Evolutionary conservation across 129 eudicot genomes (phyloP).

Genomic region (Arctium minus): DNA sequence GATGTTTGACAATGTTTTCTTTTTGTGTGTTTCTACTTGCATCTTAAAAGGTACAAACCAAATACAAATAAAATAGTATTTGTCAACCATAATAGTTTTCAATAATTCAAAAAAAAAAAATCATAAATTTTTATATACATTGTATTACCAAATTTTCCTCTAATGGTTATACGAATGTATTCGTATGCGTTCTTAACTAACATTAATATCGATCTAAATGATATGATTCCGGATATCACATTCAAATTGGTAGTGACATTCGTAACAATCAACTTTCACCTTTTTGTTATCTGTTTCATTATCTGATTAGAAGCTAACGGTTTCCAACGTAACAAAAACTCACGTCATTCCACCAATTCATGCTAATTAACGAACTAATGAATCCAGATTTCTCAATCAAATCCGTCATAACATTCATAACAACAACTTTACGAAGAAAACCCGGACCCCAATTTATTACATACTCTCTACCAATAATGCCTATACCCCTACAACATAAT

Average conservation of each 20-base stretch:
- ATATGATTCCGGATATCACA: not conserved
- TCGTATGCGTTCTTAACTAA: not conserved
- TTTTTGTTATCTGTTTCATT: not conserved
- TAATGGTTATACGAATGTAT: too few species aligned
- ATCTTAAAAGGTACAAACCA: too few species aligned
- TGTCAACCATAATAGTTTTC: too few species aligned
- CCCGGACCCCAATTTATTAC: conserved; percentile 2
- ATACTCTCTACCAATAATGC: not conserved
- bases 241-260: not conserved
- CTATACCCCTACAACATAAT: not conserved
- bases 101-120: too few species aligned
- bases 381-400: not conserved
- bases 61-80: too few species aligned
- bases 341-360: not conserved
- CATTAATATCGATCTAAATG: not conserved
- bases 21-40: too few species aligned
- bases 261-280: not conserved
- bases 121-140: too few species aligned
- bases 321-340: not conserved
- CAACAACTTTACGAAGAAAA: conserved; percentile 2
- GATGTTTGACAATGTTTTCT: too few species aligned
- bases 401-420: not conserved
- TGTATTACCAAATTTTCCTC: too few species aligned
- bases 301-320: not conserved
- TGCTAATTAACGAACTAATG: not conserved